Conservation (phyloP, 495 filamentous ascomycete species). For the Glonium stellatum region DNA sequence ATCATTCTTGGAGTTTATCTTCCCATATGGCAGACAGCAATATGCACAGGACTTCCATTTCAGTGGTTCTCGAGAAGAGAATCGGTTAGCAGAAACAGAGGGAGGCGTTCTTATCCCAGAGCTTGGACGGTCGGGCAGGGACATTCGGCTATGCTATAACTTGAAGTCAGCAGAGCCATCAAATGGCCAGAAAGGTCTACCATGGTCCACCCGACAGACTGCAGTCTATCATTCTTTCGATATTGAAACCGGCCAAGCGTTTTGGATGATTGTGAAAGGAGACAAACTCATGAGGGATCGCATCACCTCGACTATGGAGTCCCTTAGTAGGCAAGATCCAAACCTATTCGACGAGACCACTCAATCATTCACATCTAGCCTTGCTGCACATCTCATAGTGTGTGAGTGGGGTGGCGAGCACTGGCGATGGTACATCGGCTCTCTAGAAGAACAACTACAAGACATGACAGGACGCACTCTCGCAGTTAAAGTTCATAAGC, state of each 20-base stretch:
- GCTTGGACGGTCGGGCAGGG: slow-evolving; percentile 38
- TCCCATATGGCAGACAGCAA: slow-evolving; percentile 38
- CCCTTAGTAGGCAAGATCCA: slow-evolving; percentile 27
- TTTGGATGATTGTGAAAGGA: slow-evolving; percentile 28
- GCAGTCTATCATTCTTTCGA: slow-evolving; percentile 43
- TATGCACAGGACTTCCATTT: slow-evolving; percentile 33
- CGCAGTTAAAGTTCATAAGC: too few species aligned
- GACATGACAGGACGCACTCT: too few species aligned
- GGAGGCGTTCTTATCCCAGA: slow-evolving; percentile 30
- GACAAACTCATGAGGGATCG: slow-evolving; percentile 31
- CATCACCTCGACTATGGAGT: slow-evolving; percentile 33
- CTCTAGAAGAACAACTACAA: too few species aligned
- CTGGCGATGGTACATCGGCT: slow-evolving; percentile 42
- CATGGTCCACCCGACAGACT: slow-evolving; percentile 41
- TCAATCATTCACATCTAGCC: slow-evolving; percentile 18
- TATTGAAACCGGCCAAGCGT: slow-evolving; percentile 28
- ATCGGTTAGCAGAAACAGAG: slow-evolving; percentile 7
- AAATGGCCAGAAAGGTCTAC: slow-evolving; percentile 26
- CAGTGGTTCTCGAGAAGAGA: slow-evolving; percentile 31
- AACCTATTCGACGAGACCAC: not conserved
- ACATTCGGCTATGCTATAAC: slow-evolving; percentile 43
- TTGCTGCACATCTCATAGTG: slow-evolving; percentile 26
- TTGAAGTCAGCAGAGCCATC: slow-evolving; percentile 30
- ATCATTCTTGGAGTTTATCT: slow-evolving; percentile 40
- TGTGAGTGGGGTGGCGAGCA: slow-evolving; percentile 40